A percentile compares a stretch with the other conserved stretches of the same genome.
Evolutionary conservation across 306 rosid genomes (phyloP).

Genomic region (Cucurbita argyrosperma): DNA sequence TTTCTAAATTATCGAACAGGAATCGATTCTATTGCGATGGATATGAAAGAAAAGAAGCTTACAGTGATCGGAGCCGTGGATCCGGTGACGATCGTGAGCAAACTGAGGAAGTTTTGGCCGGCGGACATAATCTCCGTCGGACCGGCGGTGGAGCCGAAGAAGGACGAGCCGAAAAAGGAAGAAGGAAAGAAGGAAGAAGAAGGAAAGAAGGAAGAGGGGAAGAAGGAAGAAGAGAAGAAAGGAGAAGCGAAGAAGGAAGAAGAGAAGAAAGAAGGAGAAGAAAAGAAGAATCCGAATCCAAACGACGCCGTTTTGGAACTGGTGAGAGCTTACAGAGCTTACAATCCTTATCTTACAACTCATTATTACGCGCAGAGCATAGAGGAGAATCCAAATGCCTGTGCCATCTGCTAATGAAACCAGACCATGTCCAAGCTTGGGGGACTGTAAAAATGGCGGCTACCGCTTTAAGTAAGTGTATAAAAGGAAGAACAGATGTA

Average conservation of each 20-base stretch:
- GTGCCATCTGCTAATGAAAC: slow-evolving; percentile 41
- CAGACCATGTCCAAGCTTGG: neutral
- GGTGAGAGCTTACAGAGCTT: slow-evolving; percentile 50
- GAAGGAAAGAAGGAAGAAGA: slow-evolving; percentile 44
- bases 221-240: slow-evolving; percentile 28
- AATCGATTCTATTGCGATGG: slow-evolving; percentile 74
- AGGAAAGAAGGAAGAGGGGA: slow-evolving; percentile 37
- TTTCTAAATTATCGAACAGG: slow-evolving; percentile 20
- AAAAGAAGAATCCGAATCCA: slow-evolving; percentile 23
- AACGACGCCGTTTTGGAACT: slow-evolving; percentile 49
- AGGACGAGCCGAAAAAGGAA: slow-evolving; percentile 63
- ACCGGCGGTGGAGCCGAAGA: slow-evolving; percentile 80
- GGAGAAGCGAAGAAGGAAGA: slow-evolving; percentile 1
- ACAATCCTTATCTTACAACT: slow-evolving; percentile 52
- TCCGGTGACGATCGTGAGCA: slow-evolving; percentile 70
- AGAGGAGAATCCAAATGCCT: slow-evolving; percentile 89
- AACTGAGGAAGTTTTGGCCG: slow-evolving; percentile 61
- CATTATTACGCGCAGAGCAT: slow-evolving; percentile 68
- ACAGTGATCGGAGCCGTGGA: slow-evolving; percentile 83
- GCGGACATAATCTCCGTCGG: slow-evolving; percentile 55
- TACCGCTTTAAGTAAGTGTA: no score
- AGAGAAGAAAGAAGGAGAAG: slow-evolving; percentile 27
- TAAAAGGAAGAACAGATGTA: no score
- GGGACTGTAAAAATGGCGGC: neutral
- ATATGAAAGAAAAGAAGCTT: slow-evolving; percentile 72